Evolutionary conservation across 2,329 filamentous ascomycete species (phyloP).

Genomic region (Exutisphaerella laricina): DNA sequence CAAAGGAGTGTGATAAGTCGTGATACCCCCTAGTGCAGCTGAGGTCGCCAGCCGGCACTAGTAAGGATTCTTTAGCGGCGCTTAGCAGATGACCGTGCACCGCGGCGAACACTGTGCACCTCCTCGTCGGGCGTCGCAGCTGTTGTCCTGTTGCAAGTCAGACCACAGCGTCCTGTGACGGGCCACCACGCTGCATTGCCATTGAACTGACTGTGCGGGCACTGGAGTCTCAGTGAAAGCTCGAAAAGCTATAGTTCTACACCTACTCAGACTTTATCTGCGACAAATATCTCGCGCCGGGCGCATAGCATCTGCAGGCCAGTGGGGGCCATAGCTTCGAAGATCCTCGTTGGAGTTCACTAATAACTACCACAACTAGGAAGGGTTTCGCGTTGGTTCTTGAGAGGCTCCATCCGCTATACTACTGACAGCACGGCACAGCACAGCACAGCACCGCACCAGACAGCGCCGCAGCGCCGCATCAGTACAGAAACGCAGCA

Average conservation of each 20-base stretch:
- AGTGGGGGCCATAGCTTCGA: constrained; percentile 2
- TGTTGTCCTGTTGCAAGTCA: background rate
- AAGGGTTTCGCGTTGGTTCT: constrained; percentile 1
- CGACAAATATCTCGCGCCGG: constrained; percentile 1
- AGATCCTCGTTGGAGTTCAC: background rate
- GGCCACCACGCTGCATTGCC: background rate
- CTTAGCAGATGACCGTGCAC: background rate
- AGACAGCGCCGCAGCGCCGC: background rate
- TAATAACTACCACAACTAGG: background rate
- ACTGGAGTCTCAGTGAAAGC: too few species aligned
- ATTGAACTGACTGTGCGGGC: background rate
- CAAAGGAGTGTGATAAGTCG: constrained; percentile 5
- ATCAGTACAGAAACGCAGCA: background rate
- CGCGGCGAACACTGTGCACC: background rate
- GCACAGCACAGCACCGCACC: too few species aligned
- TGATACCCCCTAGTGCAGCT: background rate
- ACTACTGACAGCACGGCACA: too few species aligned
- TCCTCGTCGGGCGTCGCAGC: background rate
- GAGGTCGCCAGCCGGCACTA: background rate
- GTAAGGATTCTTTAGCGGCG: background rate
- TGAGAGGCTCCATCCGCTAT: background rate
- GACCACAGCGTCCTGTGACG: constrained; percentile 1
- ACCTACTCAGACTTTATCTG: background rate
- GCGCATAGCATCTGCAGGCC: constrained; percentile 1
- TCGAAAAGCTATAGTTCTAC: too few species aligned